phyloP scores from a whole-genome alignment of 345 rosid species.

The Lepidium sativum region DNA sequence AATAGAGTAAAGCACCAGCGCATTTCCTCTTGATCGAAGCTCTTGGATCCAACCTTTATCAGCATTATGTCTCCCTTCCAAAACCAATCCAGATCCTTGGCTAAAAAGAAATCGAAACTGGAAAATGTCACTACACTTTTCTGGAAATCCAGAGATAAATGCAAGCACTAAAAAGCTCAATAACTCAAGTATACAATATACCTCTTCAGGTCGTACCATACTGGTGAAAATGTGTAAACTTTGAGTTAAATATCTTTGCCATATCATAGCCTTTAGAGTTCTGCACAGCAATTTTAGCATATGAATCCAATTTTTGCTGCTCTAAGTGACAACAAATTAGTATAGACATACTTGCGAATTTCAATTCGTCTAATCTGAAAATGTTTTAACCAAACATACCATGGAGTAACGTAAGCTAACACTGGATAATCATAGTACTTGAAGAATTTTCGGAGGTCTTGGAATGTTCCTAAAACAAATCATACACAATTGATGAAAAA shows the following conservation, averaged over 20 bases:
- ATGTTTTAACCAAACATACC: constrained; percentile 32
- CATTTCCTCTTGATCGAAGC: constrained; percentile 51
- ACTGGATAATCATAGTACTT: constrained; percentile 54
- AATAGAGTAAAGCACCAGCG: constrained; percentile 51
- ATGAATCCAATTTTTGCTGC: background rate
- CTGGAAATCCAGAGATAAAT: background rate
- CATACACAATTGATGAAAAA: background rate
- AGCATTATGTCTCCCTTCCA: constrained; percentile 90
- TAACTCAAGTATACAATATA: constrained; percentile 6
- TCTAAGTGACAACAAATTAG: background rate
- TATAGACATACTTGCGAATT: background rate
- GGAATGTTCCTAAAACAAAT: constrained; percentile 51
- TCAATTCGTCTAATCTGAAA: background rate
- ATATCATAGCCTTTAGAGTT: constrained; percentile 83
- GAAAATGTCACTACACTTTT: background rate
- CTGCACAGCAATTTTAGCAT: constrained; percentile 26
- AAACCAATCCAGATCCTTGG: constrained; percentile 46
- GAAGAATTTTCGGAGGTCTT: constrained; percentile 46
- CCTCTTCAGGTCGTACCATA: constrained; percentile 94
- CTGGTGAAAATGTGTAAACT: constrained; percentile 85
- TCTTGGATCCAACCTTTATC: constrained; percentile 78
- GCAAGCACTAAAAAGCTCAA: background rate
- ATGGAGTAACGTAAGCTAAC: constrained; percentile 75
- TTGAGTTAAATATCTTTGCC: constrained; percentile 67
- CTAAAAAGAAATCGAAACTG: constrained; percentile 30